Evolutionary conservation across 768 basidiomycete genomes (phyloP).

Genomic region (Russula dissimulans): DNA sequence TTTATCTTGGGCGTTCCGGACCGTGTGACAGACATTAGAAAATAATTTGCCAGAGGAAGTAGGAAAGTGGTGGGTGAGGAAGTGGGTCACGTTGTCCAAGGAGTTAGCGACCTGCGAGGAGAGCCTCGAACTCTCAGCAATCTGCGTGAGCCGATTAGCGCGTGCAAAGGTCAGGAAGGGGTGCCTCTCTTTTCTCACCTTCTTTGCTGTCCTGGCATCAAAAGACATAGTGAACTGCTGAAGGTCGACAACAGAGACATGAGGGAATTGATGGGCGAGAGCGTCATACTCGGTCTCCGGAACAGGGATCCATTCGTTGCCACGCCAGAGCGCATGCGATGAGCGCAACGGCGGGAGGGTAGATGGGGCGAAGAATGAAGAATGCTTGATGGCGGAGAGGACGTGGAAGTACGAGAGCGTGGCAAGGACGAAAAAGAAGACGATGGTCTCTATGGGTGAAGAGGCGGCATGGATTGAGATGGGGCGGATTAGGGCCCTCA

Average conservation of each 20-base stretch:
- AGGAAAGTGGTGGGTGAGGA: slow-evolving; percentile 35
- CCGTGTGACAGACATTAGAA: slow-evolving; percentile 42
- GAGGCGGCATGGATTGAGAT: slow-evolving; percentile 65
- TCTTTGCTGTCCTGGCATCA: slow-evolving; percentile 32
- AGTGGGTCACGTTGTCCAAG: slow-evolving; percentile 42
- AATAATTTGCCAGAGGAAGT: slow-evolving; percentile 40
- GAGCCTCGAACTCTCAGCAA: slow-evolving; percentile 11
- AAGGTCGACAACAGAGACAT: slow-evolving; percentile 44
- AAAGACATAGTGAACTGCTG: slow-evolving; percentile 65
- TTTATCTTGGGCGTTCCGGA: slow-evolving; percentile 12
- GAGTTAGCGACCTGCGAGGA: slow-evolving; percentile 33
- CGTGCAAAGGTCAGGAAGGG: not conserved
- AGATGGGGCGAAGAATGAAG: slow-evolving; percentile 61
- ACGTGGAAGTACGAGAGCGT: slow-evolving; percentile 95
- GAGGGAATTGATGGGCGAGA: slow-evolving; percentile 24
- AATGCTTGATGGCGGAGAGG: slow-evolving; percentile 82
- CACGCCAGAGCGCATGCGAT: slow-evolving; percentile 43
- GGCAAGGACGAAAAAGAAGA: slow-evolving; percentile 78
- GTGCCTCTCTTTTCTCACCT: slow-evolving; percentile 21
- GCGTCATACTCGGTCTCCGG: slow-evolving; percentile 37
- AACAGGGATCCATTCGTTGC: slow-evolving; percentile 56
- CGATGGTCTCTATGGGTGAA: slow-evolving; percentile 83
- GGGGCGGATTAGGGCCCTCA: slow-evolving; percentile 58
- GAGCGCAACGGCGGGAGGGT: slow-evolving; percentile 42
- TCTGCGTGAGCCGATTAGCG: slow-evolving; percentile 1